Percentiles rank a stretch among this genome's conserved stretches.
These are phyloP conservation scores for Blastobotrys chiropterorum DNA, from an alignment of 805 yeast genomes.

Conservation along the genomic window DNA sequence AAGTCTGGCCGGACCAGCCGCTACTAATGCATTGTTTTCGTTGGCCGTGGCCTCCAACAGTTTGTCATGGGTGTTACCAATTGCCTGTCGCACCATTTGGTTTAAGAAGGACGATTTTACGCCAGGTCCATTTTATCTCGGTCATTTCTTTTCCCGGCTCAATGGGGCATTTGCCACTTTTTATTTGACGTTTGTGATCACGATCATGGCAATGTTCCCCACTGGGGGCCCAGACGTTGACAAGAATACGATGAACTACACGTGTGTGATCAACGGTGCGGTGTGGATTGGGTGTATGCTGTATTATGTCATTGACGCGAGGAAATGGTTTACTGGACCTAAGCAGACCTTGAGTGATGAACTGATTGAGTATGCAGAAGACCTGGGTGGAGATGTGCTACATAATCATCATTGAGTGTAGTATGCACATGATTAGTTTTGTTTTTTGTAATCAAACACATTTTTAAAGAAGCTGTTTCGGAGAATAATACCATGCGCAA, in stretches of 20 bases:
- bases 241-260: constrained; percentile 56
- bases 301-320: constrained; percentile 49
- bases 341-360: constrained; percentile 21
- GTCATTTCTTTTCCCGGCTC: constrained; percentile 40
- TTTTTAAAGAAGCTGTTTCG: too few relatives aligned
- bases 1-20: constrained; percentile 51
- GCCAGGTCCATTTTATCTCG: constrained; percentile 66
- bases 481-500: too few relatives aligned
- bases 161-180: constrained; percentile 42
- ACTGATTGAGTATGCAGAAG: neutral
- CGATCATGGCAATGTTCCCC: constrained; percentile 57
- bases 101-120: constrained; percentile 44
- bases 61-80: constrained; percentile 59
- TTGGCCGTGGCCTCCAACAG: constrained; percentile 57
- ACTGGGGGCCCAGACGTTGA: constrained; percentile 28
- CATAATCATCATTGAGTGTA: neutral
- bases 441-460: too few relatives aligned
- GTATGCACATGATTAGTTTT: too few relatives aligned
- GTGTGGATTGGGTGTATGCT: constrained; percentile 49
- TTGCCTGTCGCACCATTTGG: constrained; percentile 43
- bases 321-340: constrained; percentile 55
- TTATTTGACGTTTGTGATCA: constrained; percentile 48
- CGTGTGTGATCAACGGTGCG: constrained; percentile 57
- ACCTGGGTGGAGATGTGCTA: neutral
- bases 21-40: constrained; percentile 62